Percentiles rank a stretch among this genome's conserved stretches.
Evolutionary conservation across 306 rosid species (phyloP).

Genomic region (Glycyrrhiza uralensis): DNA sequence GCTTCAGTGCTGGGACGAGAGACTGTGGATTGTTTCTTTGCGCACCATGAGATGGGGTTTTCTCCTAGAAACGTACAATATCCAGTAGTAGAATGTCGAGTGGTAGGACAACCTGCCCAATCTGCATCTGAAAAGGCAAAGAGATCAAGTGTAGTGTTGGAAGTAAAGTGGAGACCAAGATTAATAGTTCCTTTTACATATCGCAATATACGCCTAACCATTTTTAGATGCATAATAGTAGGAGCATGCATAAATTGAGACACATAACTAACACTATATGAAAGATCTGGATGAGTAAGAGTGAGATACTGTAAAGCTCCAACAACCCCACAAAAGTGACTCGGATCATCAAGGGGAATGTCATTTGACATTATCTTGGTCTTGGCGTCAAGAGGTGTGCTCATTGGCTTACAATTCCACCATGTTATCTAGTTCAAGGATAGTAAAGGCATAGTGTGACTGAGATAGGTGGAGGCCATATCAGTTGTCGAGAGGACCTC

Average conservation of each 20-base stretch:
- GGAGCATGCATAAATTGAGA: not conserved
- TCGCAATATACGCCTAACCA: not conserved
- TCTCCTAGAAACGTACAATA: not conserved
- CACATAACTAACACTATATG: not conserved
- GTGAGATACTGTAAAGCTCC: not conserved
- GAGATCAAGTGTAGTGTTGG: not conserved
- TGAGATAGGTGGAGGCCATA: not conserved
- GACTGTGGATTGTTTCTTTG: not conserved
- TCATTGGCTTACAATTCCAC: not conserved
- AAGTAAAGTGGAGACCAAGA: not conserved
- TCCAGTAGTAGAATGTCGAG: not conserved
- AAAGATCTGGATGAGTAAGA: not conserved
- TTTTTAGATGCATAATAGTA: not conserved
- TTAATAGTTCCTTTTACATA: not conserved
- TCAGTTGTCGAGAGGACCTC: not conserved
- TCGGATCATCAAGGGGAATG: not conserved
- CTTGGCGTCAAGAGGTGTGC: not conserved
- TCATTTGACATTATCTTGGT: not conserved
- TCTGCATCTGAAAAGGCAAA: not conserved
- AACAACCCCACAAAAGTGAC: not conserved
- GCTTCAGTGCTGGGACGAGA: not conserved
- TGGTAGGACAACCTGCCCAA: not conserved
- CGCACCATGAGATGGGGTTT: not conserved
- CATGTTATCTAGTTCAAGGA: not conserved
- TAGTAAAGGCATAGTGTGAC: not conserved